Conservation (phyloP, 805 yeast genomes). For the Candida stauntonica region DNA sequence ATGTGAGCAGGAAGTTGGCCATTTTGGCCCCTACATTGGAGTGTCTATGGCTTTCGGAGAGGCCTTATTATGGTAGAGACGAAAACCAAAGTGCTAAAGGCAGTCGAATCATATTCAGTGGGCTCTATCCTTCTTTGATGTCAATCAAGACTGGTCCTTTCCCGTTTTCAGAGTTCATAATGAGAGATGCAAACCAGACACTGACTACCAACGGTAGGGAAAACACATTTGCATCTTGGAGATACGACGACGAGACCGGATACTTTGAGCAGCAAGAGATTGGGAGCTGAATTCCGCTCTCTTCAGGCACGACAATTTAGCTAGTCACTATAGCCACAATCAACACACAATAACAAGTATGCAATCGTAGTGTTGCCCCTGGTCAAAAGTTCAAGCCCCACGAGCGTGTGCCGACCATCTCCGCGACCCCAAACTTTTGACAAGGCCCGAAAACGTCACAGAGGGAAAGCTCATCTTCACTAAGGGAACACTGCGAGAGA, state of each 20-base stretch:
- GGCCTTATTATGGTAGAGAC: neutral
- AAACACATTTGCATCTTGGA: conserved; percentile 3
- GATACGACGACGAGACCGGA: conserved; percentile 3
- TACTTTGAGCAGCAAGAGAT: neutral
- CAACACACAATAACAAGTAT: too few relatives aligned
- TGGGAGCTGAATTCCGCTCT: neutral
- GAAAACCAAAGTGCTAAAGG: neutral
- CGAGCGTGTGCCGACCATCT: neutral
- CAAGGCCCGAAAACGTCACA: neutral
- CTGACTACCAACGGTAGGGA: conserved; percentile 2
- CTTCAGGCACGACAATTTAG: neutral
- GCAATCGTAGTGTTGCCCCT: too few relatives aligned
- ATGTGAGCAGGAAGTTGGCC: conserved; percentile 1
- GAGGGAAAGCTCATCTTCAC: neutral
- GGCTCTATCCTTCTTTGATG: conserved; percentile 1
- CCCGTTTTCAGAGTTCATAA: conserved; percentile 3
- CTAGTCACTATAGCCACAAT: neutral
- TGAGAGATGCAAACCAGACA: conserved; percentile 1
- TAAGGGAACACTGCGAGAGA: neutral
- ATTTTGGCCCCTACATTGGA: conserved; percentile 5
- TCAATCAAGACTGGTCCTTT: conserved; percentile 3
- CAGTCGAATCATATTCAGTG: conserved; percentile 2
- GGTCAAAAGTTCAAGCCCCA: neutral
- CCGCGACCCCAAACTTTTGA: too few relatives aligned
- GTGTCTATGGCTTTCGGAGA: conserved; percentile 6